A percentile compares a stretch with the other conserved stretches of the same genome.
Evolutionary conservation across 331 rosid species (phyloP).

Genomic region (Cucumis variabilis): DNA sequence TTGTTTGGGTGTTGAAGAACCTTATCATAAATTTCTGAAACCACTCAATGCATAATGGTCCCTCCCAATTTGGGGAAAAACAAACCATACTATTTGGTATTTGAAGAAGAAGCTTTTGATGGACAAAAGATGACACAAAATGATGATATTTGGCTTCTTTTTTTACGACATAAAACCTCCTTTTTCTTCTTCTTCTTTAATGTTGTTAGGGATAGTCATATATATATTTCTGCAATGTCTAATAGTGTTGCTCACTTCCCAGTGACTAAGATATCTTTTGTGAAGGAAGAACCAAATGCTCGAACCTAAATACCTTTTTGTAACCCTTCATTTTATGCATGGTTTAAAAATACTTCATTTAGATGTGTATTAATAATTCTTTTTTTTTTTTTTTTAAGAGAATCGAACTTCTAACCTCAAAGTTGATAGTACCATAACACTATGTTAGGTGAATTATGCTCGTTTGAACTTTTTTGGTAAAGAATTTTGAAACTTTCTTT

Average conservation of each 20-base stretch:
- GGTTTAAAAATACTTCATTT: too few relatives aligned
- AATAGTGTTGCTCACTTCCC: not conserved
- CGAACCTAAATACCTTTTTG: not conserved
- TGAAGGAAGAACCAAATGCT: not conserved
- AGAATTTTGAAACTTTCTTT: not conserved
- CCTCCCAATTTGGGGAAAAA: not conserved
- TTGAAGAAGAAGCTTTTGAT: not conserved
- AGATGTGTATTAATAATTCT: too few relatives aligned
- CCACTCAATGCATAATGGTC: not conserved
- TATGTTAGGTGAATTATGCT: too few relatives aligned
- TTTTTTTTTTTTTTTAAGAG: too few relatives aligned
- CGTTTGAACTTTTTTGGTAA: too few relatives aligned
- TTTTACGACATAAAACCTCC: not conserved
- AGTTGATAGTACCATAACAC: too few relatives aligned
- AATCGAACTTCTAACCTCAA: too few relatives aligned
- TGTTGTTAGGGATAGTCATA: not conserved
- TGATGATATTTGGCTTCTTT: not conserved
- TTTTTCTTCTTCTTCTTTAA: not conserved
- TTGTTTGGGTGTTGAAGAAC: not conserved
- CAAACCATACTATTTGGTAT: not conserved
- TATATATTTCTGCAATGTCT: not conserved
- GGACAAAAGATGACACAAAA: not conserved
- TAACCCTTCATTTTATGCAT: too few relatives aligned
- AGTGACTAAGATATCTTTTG: not conserved
- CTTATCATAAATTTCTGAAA: constrained; percentile 11